These are phyloP conservation scores for Striga hermonthica DNA, from an alignment of 305 asterid species.

Conservation along the genomic window DNA sequence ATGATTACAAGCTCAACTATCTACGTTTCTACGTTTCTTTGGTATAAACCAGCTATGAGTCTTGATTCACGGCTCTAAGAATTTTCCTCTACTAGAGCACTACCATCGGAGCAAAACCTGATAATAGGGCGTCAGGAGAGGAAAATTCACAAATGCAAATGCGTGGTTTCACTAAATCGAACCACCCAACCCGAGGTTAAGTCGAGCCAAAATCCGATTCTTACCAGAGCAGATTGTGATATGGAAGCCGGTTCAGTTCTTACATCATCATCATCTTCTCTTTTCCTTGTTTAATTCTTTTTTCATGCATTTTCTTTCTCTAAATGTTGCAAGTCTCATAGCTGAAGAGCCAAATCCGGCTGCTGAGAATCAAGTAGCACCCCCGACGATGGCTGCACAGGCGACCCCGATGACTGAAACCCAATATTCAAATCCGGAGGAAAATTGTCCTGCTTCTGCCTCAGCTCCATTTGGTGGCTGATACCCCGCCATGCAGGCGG, in stretches of 20 bases:
- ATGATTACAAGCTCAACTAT: no score
- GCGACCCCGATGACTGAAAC: slow-evolving; percentile 85
- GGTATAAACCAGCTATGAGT: no score
- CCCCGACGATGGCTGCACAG: slow-evolving; percentile 75
- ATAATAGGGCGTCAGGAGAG: not conserved
- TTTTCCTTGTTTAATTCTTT: not conserved
- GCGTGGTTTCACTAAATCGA: not conserved
- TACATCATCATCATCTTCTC: not conserved
- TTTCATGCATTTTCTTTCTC: not conserved
- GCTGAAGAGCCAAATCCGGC: slow-evolving; percentile 98
- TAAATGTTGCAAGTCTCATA: slow-evolving; percentile 39
- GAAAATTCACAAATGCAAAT: not conserved
- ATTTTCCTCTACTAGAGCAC: not conserved
- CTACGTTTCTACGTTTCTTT: no score
- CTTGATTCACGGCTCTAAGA: no score
- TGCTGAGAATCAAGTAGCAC: slow-evolving; percentile 89
- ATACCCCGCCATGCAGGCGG: slow-evolving; percentile 57
- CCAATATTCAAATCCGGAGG: slow-evolving; percentile 91
- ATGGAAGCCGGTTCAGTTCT: not conserved
- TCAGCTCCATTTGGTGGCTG: slow-evolving; percentile 57
- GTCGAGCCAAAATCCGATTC: slow-evolving; percentile 9
- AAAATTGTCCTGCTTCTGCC: slow-evolving; percentile 58
- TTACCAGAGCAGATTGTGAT: not conserved
- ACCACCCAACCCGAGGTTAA: not conserved
- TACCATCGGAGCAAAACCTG: not conserved